phyloP scores from a whole-genome alignment of 805 yeast species.

The Maudiozyma turicensis region DNA sequence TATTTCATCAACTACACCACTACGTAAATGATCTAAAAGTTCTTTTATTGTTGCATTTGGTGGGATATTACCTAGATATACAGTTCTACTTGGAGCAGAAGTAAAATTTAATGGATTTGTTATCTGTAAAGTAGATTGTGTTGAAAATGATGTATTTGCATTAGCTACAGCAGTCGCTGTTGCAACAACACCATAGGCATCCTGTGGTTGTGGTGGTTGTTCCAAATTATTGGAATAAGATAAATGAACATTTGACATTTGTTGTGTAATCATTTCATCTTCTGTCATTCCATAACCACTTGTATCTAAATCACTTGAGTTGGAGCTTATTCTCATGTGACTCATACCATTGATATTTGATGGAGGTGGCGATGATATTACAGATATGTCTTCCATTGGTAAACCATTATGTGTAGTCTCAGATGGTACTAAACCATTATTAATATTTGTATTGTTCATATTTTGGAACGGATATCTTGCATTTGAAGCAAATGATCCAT shows the following conservation, averaged over 20 bases:
- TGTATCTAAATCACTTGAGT: background rate
- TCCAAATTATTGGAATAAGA: background rate
- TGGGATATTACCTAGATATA: constrained; percentile 84
- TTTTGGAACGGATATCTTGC: too few species aligned
- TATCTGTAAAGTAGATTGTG: constrained; percentile 8
- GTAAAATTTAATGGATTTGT: constrained; percentile 27
- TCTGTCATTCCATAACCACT: background rate
- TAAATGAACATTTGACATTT: constrained; percentile 1
- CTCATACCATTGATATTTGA: background rate
- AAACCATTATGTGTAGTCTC: background rate
- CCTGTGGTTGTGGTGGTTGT: background rate
- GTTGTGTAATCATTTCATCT: constrained; percentile 1
- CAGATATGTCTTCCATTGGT: background rate
- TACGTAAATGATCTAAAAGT: constrained; percentile 78
- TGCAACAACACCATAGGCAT: constrained; percentile 7
- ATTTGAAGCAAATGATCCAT: background rate
- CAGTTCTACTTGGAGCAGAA: constrained; percentile 69
- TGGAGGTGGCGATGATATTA: background rate
- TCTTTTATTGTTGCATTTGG: constrained; percentile 71
- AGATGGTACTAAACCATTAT: background rate
- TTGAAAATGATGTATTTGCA: constrained; percentile 10
- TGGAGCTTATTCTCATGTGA: background rate
- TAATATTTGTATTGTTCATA: background rate
- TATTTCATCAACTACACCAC: constrained; percentile 79
- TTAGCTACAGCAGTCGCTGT: constrained; percentile 22